A percentile compares a stretch with the other conserved stretches of the same genome.
Conservation (phyloP, 2,329 filamentous ascomycete genomes). For the Colletotrichum agaves region DNA sequence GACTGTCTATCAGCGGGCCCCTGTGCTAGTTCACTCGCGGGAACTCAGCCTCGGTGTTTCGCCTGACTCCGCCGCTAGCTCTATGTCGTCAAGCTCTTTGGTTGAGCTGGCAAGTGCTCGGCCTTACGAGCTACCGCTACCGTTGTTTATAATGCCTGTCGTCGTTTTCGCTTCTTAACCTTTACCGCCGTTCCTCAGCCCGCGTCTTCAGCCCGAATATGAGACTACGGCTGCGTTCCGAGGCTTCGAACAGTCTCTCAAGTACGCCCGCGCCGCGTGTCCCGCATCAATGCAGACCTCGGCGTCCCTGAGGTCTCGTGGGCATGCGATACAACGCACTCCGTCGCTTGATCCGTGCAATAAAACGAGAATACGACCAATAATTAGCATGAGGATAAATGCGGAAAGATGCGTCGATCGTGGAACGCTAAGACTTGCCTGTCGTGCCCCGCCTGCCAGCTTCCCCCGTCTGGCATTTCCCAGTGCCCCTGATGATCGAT, state of each 20-base stretch:
- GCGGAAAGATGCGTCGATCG: constrained; percentile 29
- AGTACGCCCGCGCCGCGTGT: constrained; percentile 21
- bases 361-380: background rate
- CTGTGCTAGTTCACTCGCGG: constrained; percentile 4
- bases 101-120: constrained; percentile 12
- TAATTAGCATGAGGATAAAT: constrained; percentile 4
- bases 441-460: constrained; percentile 31
- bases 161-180: background rate
- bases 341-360: constrained; percentile 12
- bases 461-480: constrained; percentile 27
- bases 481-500: constrained; percentile 37
- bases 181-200: background rate
- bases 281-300: constrained; percentile 3
- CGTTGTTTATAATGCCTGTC: constrained; percentile 1
- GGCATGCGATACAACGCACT: constrained; percentile 16
- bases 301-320: constrained; percentile 1
- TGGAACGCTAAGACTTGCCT: constrained; percentile 30
- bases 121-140: background rate
- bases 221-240: constrained; percentile 24
- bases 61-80: constrained; percentile 8
- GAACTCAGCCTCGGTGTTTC: constrained; percentile 22
- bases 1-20: constrained; percentile 27
- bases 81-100: constrained; percentile 27
- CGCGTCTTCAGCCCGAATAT: constrained; percentile 1
- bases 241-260: background rate